Conservation (phyloP, 2,329 filamentous ascomycete species). For the Dactylellina sp. region DNA sequence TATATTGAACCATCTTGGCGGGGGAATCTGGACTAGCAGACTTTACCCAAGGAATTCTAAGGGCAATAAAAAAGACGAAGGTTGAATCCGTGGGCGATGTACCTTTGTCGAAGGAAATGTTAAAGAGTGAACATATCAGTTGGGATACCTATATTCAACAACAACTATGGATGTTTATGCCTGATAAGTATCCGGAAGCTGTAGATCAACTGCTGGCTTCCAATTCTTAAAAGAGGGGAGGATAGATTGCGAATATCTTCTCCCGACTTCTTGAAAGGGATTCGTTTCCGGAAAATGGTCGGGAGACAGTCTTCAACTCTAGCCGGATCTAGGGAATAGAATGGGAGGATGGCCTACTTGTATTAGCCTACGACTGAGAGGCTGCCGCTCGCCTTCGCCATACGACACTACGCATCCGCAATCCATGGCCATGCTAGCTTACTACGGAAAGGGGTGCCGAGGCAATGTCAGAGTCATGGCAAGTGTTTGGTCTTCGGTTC, state of each 20-base stretch:
- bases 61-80: too few relatives aligned
- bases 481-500: conserved; percentile 16
- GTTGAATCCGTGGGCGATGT: background rate
- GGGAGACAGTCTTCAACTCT: conserved; percentile 10
- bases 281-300: conserved; percentile 25
- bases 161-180: conserved; percentile 13
- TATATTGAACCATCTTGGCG: conserved; percentile 11
- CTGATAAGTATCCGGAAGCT: conserved; percentile 24
- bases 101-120: background rate
- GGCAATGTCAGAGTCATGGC: conserved; percentile 9
- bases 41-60: background rate
- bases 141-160: conserved; percentile 5
- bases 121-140: conserved; percentile 37
- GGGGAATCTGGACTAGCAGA: conserved; percentile 10
- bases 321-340: conserved; percentile 21
- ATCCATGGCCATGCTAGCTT: background rate
- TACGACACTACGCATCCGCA: background rate
- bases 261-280: conserved; percentile 31
- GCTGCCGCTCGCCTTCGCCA: background rate
- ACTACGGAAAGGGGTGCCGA: background rate
- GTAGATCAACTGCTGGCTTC: conserved; percentile 28
- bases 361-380: background rate
- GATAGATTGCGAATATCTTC: conserved; percentile 8
- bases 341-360: background rate
- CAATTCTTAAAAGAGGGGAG: conserved; percentile 25